Evolutionary conservation across 805 yeast genomes (phyloP), one percentile per base, ranked within the genome.

Genomic region (Candida succiphila): DNA sequence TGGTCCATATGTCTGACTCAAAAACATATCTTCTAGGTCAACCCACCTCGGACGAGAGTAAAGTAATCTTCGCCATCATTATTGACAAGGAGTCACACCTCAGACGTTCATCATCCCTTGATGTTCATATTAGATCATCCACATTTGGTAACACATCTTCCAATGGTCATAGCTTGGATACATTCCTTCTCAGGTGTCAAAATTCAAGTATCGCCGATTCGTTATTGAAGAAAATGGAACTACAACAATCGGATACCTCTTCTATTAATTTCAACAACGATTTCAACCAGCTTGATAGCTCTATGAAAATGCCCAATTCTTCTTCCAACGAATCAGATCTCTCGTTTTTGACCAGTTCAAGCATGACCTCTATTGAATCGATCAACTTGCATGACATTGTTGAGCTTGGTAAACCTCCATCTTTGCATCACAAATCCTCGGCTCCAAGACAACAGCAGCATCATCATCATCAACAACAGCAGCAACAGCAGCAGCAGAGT

Each of bases 271-370:
- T 12, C 10, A 15, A 7, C 10, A 12, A 12, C 10, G 26, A 24
- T 12, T 7, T 5, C n/a, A 7, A 9, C 14, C 7, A 24, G n/a
- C 26, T 5, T 25, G 16, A 13, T 14, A 24, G 23, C 7, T 19
- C 19, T 4, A 22, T 21, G 3, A 28, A 31, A 1, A 34, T 48
- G 4, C 44, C 54, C 10, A 42, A 45, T 35, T 49, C 54, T n/a
- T 31, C 41, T 7, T 48, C 52, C 4, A 45, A 41, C 31, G 36
- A 39, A 18, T 51, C 56, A 2, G 43, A 43, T 10, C 31, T 52
- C 27, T 45, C 47, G 17, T 33, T 34, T 23, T 29, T 32, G 12
- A 30, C 48, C 9, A 20, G 25, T 7, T 37, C 48, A 17, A 37
- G 42, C 17, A 21, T 44, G 26, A 32, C 44, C 8, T 37, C 41